Evolutionary conservation across 352 stramenopile genomes (phyloP).

Genomic region (Globisporangium acanthophoron): DNA sequence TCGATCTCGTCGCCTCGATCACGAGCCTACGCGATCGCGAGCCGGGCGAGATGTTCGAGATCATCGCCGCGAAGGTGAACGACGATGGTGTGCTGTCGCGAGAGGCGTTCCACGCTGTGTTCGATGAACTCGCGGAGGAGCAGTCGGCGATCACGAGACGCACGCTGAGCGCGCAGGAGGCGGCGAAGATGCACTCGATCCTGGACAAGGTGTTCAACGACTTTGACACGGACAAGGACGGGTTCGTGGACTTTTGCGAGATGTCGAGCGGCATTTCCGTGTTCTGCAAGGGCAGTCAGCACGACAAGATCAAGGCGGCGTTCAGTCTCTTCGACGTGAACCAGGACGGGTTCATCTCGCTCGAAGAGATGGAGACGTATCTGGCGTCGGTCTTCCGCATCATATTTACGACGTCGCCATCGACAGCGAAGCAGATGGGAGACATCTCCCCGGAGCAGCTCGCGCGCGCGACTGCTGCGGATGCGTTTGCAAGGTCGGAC

Average conservation of each 20-base stretch:
- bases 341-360: conserved; percentile 78
- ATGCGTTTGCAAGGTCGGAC: conserved; percentile 62
- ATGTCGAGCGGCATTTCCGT: conserved; percentile 80
- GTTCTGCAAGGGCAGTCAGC: conserved; percentile 67
- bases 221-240: conserved; percentile 75
- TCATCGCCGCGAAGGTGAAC: conserved; percentile 79
- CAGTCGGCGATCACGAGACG: conserved; percentile 18
- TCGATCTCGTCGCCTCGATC: conserved; percentile 53
- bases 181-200: conserved; percentile 36
- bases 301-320: conserved; percentile 76
- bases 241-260: conserved; percentile 84
- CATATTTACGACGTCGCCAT: conserved; percentile 66
- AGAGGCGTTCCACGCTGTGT: conserved; percentile 59
- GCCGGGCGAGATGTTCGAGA: conserved; percentile 74
- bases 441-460: conserved; percentile 66
- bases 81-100: conserved; percentile 71
- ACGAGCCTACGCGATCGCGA: conserved; percentile 48
- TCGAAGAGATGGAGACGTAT: conserved; percentile 85
- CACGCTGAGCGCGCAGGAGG: conserved; percentile 22
- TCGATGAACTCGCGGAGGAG: conserved; percentile 56
- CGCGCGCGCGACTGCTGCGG: conserved; percentile 53
- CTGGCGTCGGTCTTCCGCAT: conserved; percentile 80
- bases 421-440: conserved; percentile 28
- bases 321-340: conserved; percentile 89
- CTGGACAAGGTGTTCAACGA: conserved; percentile 66